Evolutionary conservation across 495 filamentous ascomycete genomes (phyloP), one percentile per base, ranked within the genome.

Genomic region (Thermothielavioides terrestris): DNA sequence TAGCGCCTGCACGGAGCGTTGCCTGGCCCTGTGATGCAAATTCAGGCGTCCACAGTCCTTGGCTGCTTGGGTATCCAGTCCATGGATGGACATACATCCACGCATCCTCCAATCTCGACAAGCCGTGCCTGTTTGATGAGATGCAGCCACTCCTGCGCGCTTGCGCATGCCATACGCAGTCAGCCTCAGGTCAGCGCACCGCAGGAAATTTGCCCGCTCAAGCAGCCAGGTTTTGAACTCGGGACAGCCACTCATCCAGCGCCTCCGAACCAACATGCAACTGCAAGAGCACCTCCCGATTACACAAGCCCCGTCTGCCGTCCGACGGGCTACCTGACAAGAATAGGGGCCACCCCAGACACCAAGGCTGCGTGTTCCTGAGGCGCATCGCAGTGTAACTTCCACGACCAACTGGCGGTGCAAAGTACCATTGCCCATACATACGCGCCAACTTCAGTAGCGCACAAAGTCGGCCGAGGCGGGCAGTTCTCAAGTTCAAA

Each of bases 91-190:
- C n/a, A n/a, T n/a, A n/a, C n/a, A n/a, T n/a, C 41, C 46, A 20
- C 32, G 41, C 59, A 52, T 60, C 57, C 49, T 60, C 49, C 55
- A 59, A 61, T 59, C 38, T 55, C 59, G 41, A 51, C 43, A 31
- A 46, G 27, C 38, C 22, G 38, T 27, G 42, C n/a, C 49, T 38
- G 49, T 52, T 43, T 54, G 51, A 54, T 40, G 41, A 52, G 36
- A 42, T 51, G 49, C 49, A 43, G 42, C 48, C 23, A 22, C 5
- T 18, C 18, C 34, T 43, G 48, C 48, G 48, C 48, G 48, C 48
- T 51, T 43, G 48, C 48, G 48, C 47, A 50, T 50, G 25, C 21
- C 15, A 8, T 7, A 1, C 4, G 31, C 31, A n/a, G 22, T 15
- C 17, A 15, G 2, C 3, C 25, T 25, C 15, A 12, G 25, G 25